phyloP scores from a whole-genome alignment of 305 asterid species.

The Fraxinus dipetala region DNA sequence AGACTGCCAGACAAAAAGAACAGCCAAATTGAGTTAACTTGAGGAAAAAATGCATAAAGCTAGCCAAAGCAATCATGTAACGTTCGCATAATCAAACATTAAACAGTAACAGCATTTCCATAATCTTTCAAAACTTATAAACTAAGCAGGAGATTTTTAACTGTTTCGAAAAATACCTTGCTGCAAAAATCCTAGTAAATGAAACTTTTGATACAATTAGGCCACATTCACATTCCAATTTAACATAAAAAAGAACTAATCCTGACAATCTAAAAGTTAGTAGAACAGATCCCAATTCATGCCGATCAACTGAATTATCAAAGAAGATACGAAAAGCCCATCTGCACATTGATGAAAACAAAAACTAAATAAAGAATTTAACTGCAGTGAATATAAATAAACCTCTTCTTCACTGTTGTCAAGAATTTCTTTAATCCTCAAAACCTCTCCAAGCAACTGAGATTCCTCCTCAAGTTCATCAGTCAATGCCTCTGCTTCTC shows the following conservation, averaged over 20 bases:
- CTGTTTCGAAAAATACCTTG: neutral
- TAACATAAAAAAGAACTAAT: neutral
- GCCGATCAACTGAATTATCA: neutral
- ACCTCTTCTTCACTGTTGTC: constrained; percentile 70
- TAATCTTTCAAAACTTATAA: neutral
- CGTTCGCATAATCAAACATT: neutral
- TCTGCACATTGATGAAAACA: neutral
- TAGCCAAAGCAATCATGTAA: neutral
- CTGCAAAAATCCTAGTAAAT: constrained; percentile 3
- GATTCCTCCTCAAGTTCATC: constrained; percentile 80
- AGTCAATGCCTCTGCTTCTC: constrained; percentile 83
- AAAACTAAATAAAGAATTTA: constrained; percentile 5
- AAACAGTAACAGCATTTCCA: neutral
- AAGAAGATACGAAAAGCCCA: neutral
- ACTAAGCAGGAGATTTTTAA: neutral
- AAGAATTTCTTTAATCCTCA: constrained; percentile 69
- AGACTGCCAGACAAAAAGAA: constrained; percentile 42
- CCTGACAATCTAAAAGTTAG: neutral
- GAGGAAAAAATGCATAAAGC: neutral
- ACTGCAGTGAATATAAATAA: constrained; percentile 19
- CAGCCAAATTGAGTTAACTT: constrained; percentile 15
- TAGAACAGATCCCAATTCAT: constrained; percentile 7
- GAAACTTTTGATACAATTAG: neutral
- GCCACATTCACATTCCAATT: neutral
- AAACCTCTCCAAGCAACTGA: constrained; percentile 57